Evolutionary conservation across 768 basidiomycete species (phyloP), one percentile per base, ranked within the genome.

Genomic region (Clitopilus hobsonii): DNA sequence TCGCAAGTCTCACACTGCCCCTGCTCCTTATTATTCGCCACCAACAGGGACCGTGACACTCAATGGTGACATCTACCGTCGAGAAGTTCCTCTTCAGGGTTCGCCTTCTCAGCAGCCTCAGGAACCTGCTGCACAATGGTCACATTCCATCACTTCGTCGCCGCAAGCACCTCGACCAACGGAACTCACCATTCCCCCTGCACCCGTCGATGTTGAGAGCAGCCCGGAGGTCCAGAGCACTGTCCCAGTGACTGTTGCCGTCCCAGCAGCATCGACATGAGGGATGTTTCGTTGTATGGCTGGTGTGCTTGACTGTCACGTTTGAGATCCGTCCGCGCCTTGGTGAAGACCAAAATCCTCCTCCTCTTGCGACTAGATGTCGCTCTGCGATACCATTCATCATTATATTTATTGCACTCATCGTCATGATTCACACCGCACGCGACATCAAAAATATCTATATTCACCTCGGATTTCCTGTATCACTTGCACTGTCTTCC

Each of bases 361-460:
- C 52, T 25, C 49, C 56, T 53, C 47, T 36, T 49, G 38, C 62
- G 56, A 58, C 56, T 56, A 52, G 63, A 61, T 60, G 60, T 59
- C 57, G 61, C 55, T 58, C 54, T 54, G 61, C 61, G 60, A 61
- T 65, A 62, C 63, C 63, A 56, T 25, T 20, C 52, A 27, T 49
- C 38, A 26, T 24, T 50, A 16, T 45, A 45, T 45, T 45, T 45
- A 45, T 45, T 45, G 22, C 41, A 45, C 18, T 16, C 41, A 45
- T 23, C 41, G 10, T 45, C 41, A 45, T 20, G 41, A 45, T 23
- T n/a, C n/a, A n/a, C 22, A 45, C 41, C 18, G 18, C 22, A 23
- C 22, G 8, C 41, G 22, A 10, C 41, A 45, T 10, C 41, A 20
- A 45, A 45, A 45, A 45, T 45, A 45, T 45, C 41, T 45, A 45